Evolutionary conservation across 225 moss, liverwort and hornwort species (phyloP).

Genomic region (Sphagnum tenellum): DNA sequence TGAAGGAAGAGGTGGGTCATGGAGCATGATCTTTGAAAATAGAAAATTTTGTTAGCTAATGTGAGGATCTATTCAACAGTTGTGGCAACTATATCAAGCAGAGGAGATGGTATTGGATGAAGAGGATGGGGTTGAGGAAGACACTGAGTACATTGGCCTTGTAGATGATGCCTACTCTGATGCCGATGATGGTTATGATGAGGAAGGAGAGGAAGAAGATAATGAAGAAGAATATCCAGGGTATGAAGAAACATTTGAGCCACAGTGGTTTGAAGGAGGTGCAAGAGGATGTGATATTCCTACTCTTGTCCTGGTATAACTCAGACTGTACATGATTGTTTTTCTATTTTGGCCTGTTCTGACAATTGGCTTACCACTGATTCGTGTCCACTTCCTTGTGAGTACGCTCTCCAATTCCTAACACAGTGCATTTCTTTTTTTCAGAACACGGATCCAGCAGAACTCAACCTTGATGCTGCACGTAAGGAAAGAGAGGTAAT

Average conservation of each 20-base stretch:
- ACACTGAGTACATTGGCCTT: constrained; percentile 21
- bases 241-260: constrained; percentile 47
- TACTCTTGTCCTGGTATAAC: constrained; percentile 71
- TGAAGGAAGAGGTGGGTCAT: too few relatives aligned
- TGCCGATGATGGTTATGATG: constrained; percentile 31
- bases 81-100: constrained; percentile 88
- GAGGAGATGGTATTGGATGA: constrained; percentile 89
- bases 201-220: constrained; percentile 38
- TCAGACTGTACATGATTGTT: too few relatives aligned
- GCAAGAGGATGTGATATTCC: constrained; percentile 46
- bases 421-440: constrained; percentile 13
- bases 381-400: neutral
- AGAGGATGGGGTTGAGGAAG: constrained; percentile 38
- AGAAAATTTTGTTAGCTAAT: neutral
- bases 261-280: constrained; percentile 48
- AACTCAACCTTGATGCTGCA: constrained; percentile 61
- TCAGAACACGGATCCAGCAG: constrained; percentile 64
- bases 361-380: too few relatives aligned
- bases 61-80: constrained; percentile 20
- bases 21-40: constrained; percentile 1
- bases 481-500: constrained; percentile 85
- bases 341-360: too few relatives aligned
- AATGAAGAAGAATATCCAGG: constrained; percentile 29
- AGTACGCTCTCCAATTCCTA: neutral
- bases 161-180: constrained; percentile 13